Evolutionary conservation across 306 rosid species (phyloP).

Genomic region (Malus sieversii): DNA sequence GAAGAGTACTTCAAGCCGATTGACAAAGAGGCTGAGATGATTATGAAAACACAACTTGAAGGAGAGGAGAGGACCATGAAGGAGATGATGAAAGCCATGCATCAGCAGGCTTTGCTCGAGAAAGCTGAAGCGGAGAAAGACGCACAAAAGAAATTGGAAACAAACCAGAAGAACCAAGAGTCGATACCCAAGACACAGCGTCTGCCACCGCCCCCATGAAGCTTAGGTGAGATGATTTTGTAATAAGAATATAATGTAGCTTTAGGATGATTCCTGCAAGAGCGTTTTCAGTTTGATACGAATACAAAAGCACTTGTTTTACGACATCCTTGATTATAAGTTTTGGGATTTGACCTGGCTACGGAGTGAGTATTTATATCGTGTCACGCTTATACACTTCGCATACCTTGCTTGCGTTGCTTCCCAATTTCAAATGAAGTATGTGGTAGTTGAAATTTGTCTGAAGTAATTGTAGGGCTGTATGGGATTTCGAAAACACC

Average conservation of each 20-base stretch:
- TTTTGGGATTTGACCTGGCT: not conserved
- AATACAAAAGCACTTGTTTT: not conserved
- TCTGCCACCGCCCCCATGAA: conserved; percentile 27
- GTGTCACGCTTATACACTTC: not conserved
- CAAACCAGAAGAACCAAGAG: conserved; percentile 20
- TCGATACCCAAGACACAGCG: conserved; percentile 22
- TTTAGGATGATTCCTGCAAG: not conserved
- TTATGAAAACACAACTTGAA: conserved; percentile 68
- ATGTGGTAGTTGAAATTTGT: no score
- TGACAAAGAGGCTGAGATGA: conserved; percentile 65
- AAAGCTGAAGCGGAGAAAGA: conserved; percentile 32
- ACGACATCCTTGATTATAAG: not conserved
- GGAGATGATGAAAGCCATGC: conserved; percentile 61
- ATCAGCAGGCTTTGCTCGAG: conserved; percentile 56
- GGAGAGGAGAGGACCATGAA: conserved; percentile 57
- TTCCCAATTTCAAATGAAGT: not conserved
- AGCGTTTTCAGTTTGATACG: conserved; percentile 1
- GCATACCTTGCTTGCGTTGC: not conserved
- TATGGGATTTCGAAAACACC: no score
- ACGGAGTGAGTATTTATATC: not conserved
- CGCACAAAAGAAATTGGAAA: conserved; percentile 13
- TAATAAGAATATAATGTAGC: not conserved
- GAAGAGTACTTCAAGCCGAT: conserved; percentile 89
- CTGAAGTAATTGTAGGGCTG: no score
- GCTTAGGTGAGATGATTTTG: conserved; percentile 27